phyloP scores from a whole-genome alignment of 2,329 filamentous ascomycete species.

The Madurella fahalii region DNA sequence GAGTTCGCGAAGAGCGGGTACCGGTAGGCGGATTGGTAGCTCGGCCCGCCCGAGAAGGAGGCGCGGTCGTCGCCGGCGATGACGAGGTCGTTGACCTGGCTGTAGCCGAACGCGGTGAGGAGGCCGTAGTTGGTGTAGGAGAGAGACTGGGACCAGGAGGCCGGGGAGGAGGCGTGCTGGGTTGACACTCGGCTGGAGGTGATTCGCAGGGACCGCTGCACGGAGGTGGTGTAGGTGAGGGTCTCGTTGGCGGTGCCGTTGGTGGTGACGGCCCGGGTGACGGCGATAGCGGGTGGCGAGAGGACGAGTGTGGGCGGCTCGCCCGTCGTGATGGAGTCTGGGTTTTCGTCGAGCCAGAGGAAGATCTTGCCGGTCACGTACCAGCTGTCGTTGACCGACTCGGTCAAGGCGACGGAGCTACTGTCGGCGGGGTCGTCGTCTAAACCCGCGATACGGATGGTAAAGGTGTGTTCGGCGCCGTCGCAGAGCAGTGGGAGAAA shows the following conservation, averaged over 20 bases:
- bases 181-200: constrained; percentile 46
- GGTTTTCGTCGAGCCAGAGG: constrained; percentile 60
- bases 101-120: constrained; percentile 33
- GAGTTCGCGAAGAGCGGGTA: constrained; percentile 61
- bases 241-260: constrained; percentile 57
- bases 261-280: constrained; percentile 47
- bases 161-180: constrained; percentile 33
- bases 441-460: constrained; percentile 63
- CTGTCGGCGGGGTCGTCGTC: constrained; percentile 48
- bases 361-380: constrained; percentile 76
- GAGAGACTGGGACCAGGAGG: constrained; percentile 57
- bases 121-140: constrained; percentile 50
- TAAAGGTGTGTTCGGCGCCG: constrained; percentile 60
- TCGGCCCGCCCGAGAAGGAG: neutral
- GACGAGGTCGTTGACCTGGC: constrained; percentile 41
- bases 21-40: constrained; percentile 42
- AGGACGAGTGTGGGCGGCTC: constrained; percentile 31
- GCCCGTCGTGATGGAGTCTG: constrained; percentile 50
- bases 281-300: constrained; percentile 41
- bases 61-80: constrained; percentile 30
- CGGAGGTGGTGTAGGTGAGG: constrained; percentile 55
- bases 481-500: constrained; percentile 69
- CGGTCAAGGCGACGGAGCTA: constrained; percentile 42
- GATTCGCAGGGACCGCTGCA: constrained; percentile 52
- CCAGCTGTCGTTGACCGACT: constrained; percentile 64